A percentile compares a stretch with the other conserved stretches of the same genome.
Evolutionary conservation across 331 rosid genomes (phyloP).

Genomic region (Malus hybrid): DNA sequence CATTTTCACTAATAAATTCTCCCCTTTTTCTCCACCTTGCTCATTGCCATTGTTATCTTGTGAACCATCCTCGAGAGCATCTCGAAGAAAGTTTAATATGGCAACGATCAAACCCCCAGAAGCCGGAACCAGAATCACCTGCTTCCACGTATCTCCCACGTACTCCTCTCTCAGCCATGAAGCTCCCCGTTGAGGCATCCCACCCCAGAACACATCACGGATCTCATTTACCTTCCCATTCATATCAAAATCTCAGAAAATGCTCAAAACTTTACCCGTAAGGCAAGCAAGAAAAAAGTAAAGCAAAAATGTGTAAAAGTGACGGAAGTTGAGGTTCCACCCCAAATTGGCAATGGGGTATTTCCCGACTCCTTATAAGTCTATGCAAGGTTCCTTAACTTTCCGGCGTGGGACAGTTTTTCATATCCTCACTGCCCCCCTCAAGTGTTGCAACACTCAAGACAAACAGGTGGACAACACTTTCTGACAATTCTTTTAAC

Average conservation of each 20-base stretch:
- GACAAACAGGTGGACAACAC: background rate
- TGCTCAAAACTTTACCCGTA: background rate
- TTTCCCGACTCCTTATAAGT: background rate
- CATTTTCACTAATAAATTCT: background rate
- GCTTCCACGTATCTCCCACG: conserved; percentile 48
- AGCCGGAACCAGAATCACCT: conserved; percentile 69
- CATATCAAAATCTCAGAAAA: background rate
- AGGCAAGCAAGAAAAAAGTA: background rate
- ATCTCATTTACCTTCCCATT: conserved; percentile 62
- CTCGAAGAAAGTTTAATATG: conserved; percentile 41
- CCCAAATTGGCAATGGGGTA: too few species aligned
- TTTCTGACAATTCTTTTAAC: too few species aligned
- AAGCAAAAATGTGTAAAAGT: background rate
- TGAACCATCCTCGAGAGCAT: conserved; percentile 16
- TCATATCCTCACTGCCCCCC: background rate
- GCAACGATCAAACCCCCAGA: conserved; percentile 67
- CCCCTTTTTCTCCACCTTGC: background rate
- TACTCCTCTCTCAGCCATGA: conserved; percentile 81
- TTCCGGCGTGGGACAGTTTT: background rate
- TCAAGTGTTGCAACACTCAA: background rate
- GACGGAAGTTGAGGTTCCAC: too few species aligned
- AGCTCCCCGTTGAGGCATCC: conserved; percentile 72
- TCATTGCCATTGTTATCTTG: background rate
- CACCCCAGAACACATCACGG: conserved; percentile 74
- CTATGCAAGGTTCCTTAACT: background rate